Conservation (phyloP, 176 grass and related monocot genomes). For the Triticum timopheevii region DNA sequence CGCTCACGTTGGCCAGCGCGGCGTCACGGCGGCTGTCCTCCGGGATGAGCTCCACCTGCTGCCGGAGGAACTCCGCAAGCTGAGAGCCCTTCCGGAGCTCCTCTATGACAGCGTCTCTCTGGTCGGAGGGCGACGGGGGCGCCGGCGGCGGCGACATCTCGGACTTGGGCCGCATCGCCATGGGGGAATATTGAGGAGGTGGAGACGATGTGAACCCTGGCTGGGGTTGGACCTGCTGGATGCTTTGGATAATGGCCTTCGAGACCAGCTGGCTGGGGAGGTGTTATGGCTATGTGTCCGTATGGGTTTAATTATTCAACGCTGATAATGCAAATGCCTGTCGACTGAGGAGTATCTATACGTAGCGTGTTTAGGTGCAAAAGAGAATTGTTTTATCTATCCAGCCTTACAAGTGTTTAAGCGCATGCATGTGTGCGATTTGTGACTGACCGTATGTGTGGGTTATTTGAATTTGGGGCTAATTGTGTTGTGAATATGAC, state of each 20-base stretch:
- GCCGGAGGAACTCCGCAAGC: conserved; percentile 25
- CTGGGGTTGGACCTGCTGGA: neutral
- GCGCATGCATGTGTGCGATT: too few relatives aligned
- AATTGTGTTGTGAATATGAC: neutral
- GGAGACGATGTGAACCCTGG: conserved; percentile 5
- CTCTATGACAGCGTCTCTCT: conserved; percentile 27
- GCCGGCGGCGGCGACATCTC: neutral
- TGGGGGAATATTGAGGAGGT: neutral
- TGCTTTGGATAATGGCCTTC: neutral
- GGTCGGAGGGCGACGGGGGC: neutral
- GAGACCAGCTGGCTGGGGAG: neutral
- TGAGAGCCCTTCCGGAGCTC: conserved; percentile 30
- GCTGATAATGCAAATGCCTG: neutral
- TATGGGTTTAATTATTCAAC: neutral
- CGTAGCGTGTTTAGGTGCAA: neutral
- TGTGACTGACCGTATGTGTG: neutral
- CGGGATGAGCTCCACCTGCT: conserved; percentile 38
- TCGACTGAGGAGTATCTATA: neutral
- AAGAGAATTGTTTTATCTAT: neutral
- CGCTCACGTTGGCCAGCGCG: conserved; percentile 17
- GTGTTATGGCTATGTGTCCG: neutral
- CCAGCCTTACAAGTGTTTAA: neutral
- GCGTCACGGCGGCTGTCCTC: conserved; percentile 16
- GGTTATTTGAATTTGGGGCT: neutral
- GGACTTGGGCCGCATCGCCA: conserved; percentile 19